These are phyloP conservation scores for Saturnispora sekii DNA, from an alignment of 805 yeast species.

Conservation along the genomic window DNA sequence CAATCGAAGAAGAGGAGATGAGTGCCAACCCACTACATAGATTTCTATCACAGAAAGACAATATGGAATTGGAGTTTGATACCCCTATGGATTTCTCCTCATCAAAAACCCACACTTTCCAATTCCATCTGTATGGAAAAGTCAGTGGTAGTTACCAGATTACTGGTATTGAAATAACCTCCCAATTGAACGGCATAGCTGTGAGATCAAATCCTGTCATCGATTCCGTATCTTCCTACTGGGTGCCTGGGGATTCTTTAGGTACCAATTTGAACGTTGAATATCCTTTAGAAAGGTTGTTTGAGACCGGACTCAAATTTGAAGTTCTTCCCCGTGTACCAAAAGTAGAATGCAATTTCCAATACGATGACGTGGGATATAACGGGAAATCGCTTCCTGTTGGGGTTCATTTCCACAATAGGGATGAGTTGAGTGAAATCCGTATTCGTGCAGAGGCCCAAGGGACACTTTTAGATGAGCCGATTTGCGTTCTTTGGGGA, in stretches of 20 bases:
- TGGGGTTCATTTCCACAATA: constrained; percentile 20
- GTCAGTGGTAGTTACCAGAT: too few relatives aligned
- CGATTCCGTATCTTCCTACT: too few relatives aligned
- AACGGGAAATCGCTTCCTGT: constrained; percentile 26
- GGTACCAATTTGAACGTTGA: background rate
- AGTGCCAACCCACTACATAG: background rate
- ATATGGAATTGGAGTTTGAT: too few relatives aligned
- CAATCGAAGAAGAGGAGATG: background rate
- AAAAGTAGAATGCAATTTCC: constrained; percentile 20
- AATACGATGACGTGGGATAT: constrained; percentile 20
- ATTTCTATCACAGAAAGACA: too few relatives aligned
- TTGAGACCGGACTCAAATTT: constrained; percentile 9
- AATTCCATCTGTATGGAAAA: too few relatives aligned
- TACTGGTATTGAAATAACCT: too few relatives aligned
- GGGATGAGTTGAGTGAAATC: constrained; percentile 19
- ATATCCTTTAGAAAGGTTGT: background rate
- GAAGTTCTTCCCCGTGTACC: constrained; percentile 34
- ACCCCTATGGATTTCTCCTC: too few relatives aligned
- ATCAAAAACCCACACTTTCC: too few relatives aligned
- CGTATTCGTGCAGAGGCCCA: background rate
- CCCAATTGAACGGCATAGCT: too few relatives aligned
- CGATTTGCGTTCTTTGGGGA: constrained; percentile 17
- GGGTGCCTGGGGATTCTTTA: background rate
- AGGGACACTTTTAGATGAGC: constrained; percentile 4
- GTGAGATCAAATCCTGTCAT: too few relatives aligned